phyloP scores from a whole-genome alignment of 345 rosid species.

The Ceriops tagal region DNA sequence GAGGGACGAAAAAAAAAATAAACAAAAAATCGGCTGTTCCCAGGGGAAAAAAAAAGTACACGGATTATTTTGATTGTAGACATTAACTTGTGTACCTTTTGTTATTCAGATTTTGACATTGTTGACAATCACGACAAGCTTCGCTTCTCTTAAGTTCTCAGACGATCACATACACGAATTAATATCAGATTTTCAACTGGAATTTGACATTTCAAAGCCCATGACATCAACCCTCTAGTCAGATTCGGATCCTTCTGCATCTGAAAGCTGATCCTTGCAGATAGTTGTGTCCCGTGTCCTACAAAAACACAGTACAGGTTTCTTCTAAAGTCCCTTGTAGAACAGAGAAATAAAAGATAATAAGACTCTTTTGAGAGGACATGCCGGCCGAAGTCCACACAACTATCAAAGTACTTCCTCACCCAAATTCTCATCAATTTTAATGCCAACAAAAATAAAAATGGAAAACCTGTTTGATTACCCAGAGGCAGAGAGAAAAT shows the following conservation, averaged over 20 bases:
- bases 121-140: constrained; percentile 6
- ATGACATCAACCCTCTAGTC: constrained; percentile 16
- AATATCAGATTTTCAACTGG: constrained; percentile 21
- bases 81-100: constrained; percentile 4
- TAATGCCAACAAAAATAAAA: neutral
- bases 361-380: constrained; percentile 1
- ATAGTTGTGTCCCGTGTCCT: neutral
- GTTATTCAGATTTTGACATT: constrained; percentile 10
- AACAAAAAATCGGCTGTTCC: neutral
- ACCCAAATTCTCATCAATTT: constrained; percentile 16
- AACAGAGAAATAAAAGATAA: constrained; percentile 1
- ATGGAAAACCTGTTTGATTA: constrained; percentile 24
- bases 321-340: constrained; percentile 16
- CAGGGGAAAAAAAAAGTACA: neutral
- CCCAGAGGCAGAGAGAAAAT: constrained; percentile 29
- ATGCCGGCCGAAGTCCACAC: constrained; percentile 3
- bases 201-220: constrained; percentile 33
- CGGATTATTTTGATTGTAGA: constrained; percentile 12
- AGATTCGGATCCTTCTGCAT: neutral
- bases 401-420: neutral
- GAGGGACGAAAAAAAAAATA: neutral
- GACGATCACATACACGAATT: constrained; percentile 7
- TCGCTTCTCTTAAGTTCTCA: constrained; percentile 14
- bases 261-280: constrained; percentile 19
- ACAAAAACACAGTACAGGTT: neutral